Percentiles rank a stretch among this genome's conserved stretches.
phyloP scores from a whole-genome alignment of 345 rosid genomes.

The Populus deltoides region DNA sequence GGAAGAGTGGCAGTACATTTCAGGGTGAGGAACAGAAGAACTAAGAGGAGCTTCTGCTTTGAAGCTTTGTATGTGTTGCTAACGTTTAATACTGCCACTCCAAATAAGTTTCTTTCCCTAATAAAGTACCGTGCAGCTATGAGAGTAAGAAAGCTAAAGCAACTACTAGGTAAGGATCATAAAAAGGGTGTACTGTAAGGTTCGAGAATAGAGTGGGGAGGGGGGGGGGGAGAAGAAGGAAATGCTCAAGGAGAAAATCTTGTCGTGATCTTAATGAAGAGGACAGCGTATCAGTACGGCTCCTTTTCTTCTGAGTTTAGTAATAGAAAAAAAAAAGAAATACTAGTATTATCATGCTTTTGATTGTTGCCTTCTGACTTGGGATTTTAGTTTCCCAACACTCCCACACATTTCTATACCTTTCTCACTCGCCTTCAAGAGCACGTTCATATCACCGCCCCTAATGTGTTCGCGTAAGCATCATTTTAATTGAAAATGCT shows the following conservation, averaged over 20 bases:
- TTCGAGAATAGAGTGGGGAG: neutral
- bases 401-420: slow-evolving; percentile 28
- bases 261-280: slow-evolving; percentile 28
- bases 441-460: neutral
- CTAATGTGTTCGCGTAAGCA: neutral
- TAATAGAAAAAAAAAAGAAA: neutral
- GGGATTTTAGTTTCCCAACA: slow-evolving; percentile 84
- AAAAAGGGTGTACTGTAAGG: neutral
- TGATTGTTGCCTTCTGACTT: slow-evolving; percentile 58
- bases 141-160: neutral
- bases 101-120: neutral
- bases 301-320: neutral
- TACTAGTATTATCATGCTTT: slow-evolving; percentile 10
- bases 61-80: slow-evolving; percentile 57
- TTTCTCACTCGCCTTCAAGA: neutral
- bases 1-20: slow-evolving; percentile 60
- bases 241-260: slow-evolving; percentile 16
- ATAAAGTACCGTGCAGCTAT: neutral
- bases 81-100: neutral
- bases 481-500: too few species aligned
- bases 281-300: slow-evolving; percentile 38
- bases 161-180: too few species aligned
- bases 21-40: slow-evolving; percentile 39
- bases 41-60: slow-evolving; percentile 28
- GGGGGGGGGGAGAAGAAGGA: neutral